Conservation (phyloP, 768 basidiomycete species). For the Asterophora parasitica region DNA sequence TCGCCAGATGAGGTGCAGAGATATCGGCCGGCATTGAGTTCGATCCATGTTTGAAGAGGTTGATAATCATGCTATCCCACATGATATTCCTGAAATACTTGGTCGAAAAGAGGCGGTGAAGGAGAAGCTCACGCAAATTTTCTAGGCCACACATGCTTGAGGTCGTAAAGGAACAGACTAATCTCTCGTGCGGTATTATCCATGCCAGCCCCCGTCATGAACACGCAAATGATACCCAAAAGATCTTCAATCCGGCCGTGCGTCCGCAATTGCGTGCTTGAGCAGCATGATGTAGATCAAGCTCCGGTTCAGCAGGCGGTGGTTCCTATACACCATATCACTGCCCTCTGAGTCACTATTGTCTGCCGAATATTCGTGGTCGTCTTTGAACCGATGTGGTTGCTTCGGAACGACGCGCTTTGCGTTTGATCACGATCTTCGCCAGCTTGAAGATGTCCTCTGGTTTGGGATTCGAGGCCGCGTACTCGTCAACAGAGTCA, state of each 20-base stretch:
- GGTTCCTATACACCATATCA: constrained; percentile 2
- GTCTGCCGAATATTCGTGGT: background rate
- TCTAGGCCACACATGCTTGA: constrained; percentile 1
- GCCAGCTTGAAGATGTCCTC: background rate
- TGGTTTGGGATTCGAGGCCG: background rate
- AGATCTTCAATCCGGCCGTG: background rate
- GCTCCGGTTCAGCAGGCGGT: background rate
- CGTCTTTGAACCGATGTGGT: background rate
- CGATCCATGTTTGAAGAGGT: constrained; percentile 1
- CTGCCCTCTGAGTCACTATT: background rate
- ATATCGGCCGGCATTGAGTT: background rate
- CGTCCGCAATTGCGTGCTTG: background rate
- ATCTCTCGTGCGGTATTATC: background rate
- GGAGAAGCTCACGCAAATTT: background rate
- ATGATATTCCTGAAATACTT: background rate
- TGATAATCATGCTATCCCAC: constrained; percentile 3
- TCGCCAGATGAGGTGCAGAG: background rate
- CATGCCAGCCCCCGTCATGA: background rate
- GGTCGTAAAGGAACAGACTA: background rate
- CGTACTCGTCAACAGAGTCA: background rate
- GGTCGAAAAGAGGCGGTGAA: background rate
- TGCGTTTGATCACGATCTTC: constrained; percentile 2
- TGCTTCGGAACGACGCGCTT: constrained; percentile 1
- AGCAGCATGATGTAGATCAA: background rate
- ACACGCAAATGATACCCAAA: constrained; percentile 1